phyloP scores from a whole-genome alignment of 441 rosid species.

The Corymbia calophylla region DNA sequence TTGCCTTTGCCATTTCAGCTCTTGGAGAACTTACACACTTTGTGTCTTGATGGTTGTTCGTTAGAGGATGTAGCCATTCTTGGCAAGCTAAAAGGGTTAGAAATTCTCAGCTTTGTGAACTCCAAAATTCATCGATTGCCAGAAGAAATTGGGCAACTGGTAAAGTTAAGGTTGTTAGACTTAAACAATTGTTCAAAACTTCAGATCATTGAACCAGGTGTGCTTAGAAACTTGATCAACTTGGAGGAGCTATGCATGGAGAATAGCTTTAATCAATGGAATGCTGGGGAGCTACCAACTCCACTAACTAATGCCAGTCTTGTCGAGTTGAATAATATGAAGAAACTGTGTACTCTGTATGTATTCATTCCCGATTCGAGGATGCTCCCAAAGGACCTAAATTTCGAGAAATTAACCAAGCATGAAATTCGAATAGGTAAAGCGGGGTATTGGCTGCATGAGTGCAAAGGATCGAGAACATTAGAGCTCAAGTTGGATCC shows the following conservation, averaged over 20 bases:
- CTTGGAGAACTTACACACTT: accelerated
- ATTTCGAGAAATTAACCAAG: accelerated
- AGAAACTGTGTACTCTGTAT: accelerated
- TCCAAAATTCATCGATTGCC: not conserved
- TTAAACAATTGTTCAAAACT: accelerated
- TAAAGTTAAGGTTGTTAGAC: not conserved
- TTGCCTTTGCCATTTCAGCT: accelerated
- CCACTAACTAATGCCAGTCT: not conserved
- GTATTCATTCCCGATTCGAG: accelerated
- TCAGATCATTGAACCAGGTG: not conserved
- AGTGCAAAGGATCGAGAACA: accelerated
- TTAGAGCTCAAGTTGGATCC: not conserved
- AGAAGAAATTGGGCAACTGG: accelerated
- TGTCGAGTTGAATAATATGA: not conserved
- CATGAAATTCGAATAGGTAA: accelerated
- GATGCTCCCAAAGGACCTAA: not conserved
- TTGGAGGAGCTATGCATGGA: not conserved
- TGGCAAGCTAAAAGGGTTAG: not conserved
- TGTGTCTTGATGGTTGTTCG: accelerated
- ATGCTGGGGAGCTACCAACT: accelerated
- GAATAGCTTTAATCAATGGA: accelerated
- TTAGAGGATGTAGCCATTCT: not conserved
- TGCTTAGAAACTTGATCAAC: not conserved
- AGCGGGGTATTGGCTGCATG: accelerated
- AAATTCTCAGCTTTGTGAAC: accelerated